phyloP scores from a whole-genome alignment of 768 basidiomycete species.

The Cyclocybe cylindracea region DNA sequence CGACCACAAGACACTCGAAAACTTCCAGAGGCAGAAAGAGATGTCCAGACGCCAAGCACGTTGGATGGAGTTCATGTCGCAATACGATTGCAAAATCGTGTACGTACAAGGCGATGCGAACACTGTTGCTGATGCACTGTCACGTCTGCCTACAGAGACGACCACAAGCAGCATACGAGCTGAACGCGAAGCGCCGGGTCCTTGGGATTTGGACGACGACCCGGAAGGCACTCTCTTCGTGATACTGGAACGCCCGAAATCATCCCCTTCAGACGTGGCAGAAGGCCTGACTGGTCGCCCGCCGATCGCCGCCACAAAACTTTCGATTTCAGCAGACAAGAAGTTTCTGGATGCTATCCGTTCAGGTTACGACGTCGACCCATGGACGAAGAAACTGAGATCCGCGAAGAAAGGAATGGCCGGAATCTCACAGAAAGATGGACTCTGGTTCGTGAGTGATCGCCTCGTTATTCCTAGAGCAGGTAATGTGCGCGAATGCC shows the following conservation, averaged over 20 bases:
- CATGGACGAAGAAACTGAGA: neutral
- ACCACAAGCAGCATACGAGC: too few relatives aligned
- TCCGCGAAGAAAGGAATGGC: neutral
- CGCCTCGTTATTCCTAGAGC: neutral
- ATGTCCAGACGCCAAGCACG: slow-evolving; percentile 28
- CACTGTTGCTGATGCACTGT: slow-evolving; percentile 36
- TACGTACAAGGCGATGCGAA: slow-evolving; percentile 39
- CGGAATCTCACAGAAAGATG: neutral
- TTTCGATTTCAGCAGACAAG: neutral
- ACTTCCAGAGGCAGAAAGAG: slow-evolving; percentile 29
- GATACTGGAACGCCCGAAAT: neutral
- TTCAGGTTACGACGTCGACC: too few relatives aligned
- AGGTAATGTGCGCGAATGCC: neutral
- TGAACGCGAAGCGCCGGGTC: too few relatives aligned
- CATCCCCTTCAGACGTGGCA: neutral
- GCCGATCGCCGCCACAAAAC: neutral
- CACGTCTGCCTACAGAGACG: slow-evolving; percentile 12
- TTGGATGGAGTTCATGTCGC: slow-evolving; percentile 32
- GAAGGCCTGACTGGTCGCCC: too few relatives aligned
- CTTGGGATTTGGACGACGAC: neutral
- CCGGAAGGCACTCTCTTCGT: neutral
- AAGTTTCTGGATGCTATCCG: neutral
- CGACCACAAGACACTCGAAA: slow-evolving; percentile 35
- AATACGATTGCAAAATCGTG: slow-evolving; percentile 34
- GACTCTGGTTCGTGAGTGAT: neutral